Evolutionary conservation across 495 filamentous ascomycete species (phyloP).

Genomic region (Hypoxylon rickii): DNA sequence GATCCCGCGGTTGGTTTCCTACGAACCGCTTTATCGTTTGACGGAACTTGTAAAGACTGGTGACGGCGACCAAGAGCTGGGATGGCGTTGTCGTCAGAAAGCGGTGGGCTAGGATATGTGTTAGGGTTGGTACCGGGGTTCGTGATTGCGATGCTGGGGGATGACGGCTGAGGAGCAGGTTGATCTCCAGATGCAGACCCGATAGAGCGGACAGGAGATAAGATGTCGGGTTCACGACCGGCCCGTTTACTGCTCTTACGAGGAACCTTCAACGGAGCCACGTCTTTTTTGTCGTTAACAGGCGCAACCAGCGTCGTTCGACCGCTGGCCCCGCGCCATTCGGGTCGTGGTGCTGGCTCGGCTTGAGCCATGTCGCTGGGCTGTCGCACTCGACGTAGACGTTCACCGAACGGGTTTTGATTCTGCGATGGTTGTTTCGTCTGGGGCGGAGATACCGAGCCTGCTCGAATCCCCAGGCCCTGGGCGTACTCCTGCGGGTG

Average conservation of each 20-base stretch:
- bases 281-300: constrained; percentile 48
- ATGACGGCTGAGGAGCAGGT: constrained; percentile 6
- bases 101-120: constrained; percentile 43
- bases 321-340: constrained; percentile 59
- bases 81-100: constrained; percentile 34
- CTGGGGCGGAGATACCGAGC: constrained; percentile 29
- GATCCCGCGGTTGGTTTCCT: constrained; percentile 45
- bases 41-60: constrained; percentile 30
- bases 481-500: constrained; percentile 51
- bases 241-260: constrained; percentile 49
- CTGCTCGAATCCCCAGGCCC: constrained; percentile 39
- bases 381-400: constrained; percentile 47
- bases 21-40: constrained; percentile 41
- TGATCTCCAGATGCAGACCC: constrained; percentile 24
- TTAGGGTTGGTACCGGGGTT: constrained; percentile 21
- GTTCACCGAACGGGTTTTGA: constrained; percentile 46
- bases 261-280: constrained; percentile 50
- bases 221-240: constrained; percentile 15
- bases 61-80: constrained; percentile 11
- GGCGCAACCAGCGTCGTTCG: constrained; percentile 53
- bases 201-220: constrained; percentile 32
- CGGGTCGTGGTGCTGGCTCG: constrained; percentile 47
- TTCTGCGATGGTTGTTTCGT: constrained; percentile 23
- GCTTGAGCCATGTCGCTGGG: constrained; percentile 38
- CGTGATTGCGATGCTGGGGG: constrained; percentile 22